Conservation (phyloP, 179 eudicot species). For the Gypsophila paniculata region DNA sequence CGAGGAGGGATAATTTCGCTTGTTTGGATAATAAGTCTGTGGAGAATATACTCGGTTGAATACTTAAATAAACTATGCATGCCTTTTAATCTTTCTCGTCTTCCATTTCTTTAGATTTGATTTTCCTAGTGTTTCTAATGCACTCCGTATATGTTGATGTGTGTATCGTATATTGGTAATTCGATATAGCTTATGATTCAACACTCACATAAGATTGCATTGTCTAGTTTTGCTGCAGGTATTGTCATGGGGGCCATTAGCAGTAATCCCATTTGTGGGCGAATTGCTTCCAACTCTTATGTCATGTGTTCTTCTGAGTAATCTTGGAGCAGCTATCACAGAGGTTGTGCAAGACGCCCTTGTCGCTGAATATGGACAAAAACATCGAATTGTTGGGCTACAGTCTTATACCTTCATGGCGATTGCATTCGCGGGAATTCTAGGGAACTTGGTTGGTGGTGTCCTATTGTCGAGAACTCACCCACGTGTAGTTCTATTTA, state of each 20-base stretch:
- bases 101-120: neutral
- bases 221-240: constrained; percentile 76
- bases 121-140: neutral
- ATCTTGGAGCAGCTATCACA: constrained; percentile 78
- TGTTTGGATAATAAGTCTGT: neutral
- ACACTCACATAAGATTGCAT: constrained; percentile 17
- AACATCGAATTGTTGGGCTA: constrained; percentile 51
- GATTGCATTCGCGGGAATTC: constrained; percentile 68
- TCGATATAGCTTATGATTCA: neutral
- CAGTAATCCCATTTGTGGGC: constrained; percentile 56
- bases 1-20: neutral
- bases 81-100: neutral
- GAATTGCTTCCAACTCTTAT: constrained; percentile 57
- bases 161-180: neutral
- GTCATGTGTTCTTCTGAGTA: constrained; percentile 71
- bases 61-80: neutral
- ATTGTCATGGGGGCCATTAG: constrained; percentile 72
- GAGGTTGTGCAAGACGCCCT: constrained; percentile 92
- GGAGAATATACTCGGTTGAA: neutral
- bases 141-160: neutral
- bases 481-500: constrained; percentile 44
- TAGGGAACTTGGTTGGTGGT: constrained; percentile 83
- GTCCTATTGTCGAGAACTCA: constrained; percentile 50
- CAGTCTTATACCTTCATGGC: constrained; percentile 88
- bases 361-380: constrained; percentile 76